Percentiles rank a stretch among this genome's conserved stretches.
phyloP scores from a whole-genome alignment of 768 basidiomycete genomes.

The Xanthoconium purpureum region DNA sequence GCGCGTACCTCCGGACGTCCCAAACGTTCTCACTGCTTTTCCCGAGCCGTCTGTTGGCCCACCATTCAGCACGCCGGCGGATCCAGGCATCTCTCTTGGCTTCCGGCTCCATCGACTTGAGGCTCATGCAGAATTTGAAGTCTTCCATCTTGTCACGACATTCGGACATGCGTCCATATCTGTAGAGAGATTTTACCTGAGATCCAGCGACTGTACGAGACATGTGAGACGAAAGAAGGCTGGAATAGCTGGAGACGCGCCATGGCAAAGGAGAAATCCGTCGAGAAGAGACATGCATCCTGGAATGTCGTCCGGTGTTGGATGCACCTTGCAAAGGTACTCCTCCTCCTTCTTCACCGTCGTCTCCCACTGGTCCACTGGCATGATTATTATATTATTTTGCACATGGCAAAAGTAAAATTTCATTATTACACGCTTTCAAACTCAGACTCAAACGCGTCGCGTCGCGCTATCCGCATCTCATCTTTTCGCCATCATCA shows the following conservation, averaged over 20 bases:
- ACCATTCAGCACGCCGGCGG: slow-evolving; percentile 86
- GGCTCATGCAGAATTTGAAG: slow-evolving; percentile 91
- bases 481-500: slow-evolving; percentile 24
- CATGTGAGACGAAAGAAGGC: slow-evolving; percentile 10
- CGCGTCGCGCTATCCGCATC: slow-evolving; percentile 41
- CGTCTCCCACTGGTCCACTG: slow-evolving; percentile 47
- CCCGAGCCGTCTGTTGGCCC: slow-evolving; percentile 72
- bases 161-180: slow-evolving; percentile 70
- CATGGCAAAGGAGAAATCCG: slow-evolving; percentile 67
- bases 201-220: slow-evolving; percentile 59
- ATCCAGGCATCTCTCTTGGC: slow-evolving; percentile 84
- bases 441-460: slow-evolving; percentile 45
- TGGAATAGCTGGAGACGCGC: slow-evolving; percentile 33
- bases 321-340: slow-evolving; percentile 63
- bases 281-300: slow-evolving; percentile 77
- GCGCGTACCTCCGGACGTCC: slow-evolving; percentile 81
- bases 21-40: slow-evolving; percentile 95
- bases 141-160: slow-evolving; percentile 82
- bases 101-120: slow-evolving; percentile 76
- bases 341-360: slow-evolving; percentile 66
- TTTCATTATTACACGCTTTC: slow-evolving; percentile 34
- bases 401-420: background rate
- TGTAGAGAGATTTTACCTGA: slow-evolving; percentile 83
- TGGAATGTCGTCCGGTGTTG: slow-evolving; percentile 76
- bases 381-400: slow-evolving; percentile 18